Conservation (phyloP, 371 early-diverging fungal species). For the Saksenaea vasiformis region DNA sequence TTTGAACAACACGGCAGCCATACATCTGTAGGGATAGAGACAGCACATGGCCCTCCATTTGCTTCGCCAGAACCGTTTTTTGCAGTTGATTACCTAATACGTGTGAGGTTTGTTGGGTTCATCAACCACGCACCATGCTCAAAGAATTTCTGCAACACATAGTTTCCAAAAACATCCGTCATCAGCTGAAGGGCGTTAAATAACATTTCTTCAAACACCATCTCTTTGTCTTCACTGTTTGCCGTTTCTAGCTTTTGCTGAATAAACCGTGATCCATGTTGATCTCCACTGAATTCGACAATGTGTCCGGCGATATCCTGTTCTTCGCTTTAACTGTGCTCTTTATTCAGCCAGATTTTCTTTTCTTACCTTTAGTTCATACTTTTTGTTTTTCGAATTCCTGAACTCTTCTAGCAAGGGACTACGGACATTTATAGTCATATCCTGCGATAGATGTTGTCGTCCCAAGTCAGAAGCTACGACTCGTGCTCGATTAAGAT, state of each 20-base stretch:
- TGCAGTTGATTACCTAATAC: slow-evolving; percentile 69
- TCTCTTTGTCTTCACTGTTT: slow-evolving; percentile 89
- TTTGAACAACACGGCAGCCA: slow-evolving; percentile 99
- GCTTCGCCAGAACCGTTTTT: slow-evolving; percentile 82
- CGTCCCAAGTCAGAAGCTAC: slow-evolving; percentile 1
- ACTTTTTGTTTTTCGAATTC: slow-evolving; percentile 90
- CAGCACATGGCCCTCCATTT: slow-evolving; percentile 95
- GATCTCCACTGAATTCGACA: slow-evolving; percentile 98
- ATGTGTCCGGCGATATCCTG: slow-evolving; percentile 92
- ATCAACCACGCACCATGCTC: slow-evolving; percentile 73
- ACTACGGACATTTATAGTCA: slow-evolving; percentile 69
- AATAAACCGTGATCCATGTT: slow-evolving; percentile 99
- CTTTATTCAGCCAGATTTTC: neutral
- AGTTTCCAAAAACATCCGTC: slow-evolving; percentile 99
- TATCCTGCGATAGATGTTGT: slow-evolving; percentile 27
- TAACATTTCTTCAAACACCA: slow-evolving; percentile 96
- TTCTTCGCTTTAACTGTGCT: neutral
- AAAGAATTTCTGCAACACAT: slow-evolving; percentile 99
- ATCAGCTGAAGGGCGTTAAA: slow-evolving; percentile 93
- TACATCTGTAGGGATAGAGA: slow-evolving; percentile 98
- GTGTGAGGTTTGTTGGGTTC: neutral
- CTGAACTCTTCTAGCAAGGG: slow-evolving; percentile 92
- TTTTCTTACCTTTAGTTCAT: slow-evolving; percentile 73
- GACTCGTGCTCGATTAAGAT: neutral
- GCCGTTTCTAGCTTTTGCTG: slow-evolving; percentile 98